A percentile compares a stretch with the other conserved stretches of the same genome.
Evolutionary conservation across 805 yeast genomes (phyloP).

Genomic region (Ogataea neopini): DNA sequence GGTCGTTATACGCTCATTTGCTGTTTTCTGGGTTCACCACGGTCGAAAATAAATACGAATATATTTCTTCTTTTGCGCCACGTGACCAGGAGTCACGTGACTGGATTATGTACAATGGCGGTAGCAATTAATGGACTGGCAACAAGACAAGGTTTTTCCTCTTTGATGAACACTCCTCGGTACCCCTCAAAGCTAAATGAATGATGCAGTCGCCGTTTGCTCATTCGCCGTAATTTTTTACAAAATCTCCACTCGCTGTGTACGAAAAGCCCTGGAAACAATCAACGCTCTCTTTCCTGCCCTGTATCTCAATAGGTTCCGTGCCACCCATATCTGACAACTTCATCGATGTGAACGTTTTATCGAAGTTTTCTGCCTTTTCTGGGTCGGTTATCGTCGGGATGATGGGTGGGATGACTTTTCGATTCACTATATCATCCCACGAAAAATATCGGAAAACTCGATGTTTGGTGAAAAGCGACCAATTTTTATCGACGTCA

Average conservation of each 20-base stretch:
- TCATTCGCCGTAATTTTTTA: slow-evolving; percentile 38
- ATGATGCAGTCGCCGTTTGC: too few species aligned
- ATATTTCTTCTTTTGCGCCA: too few species aligned
- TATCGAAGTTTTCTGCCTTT: slow-evolving; percentile 77
- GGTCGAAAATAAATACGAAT: too few species aligned
- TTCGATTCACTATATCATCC: slow-evolving; percentile 51
- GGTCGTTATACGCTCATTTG: too few species aligned
- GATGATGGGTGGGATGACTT: slow-evolving; percentile 65
- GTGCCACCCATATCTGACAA: slow-evolving; percentile 13
- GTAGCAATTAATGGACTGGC: too few species aligned
- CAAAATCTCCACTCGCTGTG: slow-evolving; percentile 41
- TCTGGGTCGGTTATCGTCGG: slow-evolving; percentile 76
- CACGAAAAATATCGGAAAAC: slow-evolving; percentile 76
- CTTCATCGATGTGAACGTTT: slow-evolving; percentile 67
- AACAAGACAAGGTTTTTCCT: too few species aligned
- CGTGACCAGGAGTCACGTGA: too few species aligned
- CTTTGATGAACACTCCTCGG: too few species aligned
- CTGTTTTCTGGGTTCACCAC: too few species aligned
- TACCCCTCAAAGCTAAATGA: too few species aligned
- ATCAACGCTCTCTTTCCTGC: slow-evolving; percentile 8
- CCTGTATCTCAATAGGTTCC: slow-evolving; percentile 12
- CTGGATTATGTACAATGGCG: too few species aligned
- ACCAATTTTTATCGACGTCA: slow-evolving; percentile 55
- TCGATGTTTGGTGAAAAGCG: slow-evolving; percentile 56
- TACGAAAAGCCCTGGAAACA: slow-evolving; percentile 47